These are phyloP conservation scores for Penicillium canariense DNA, from an alignment of 495 filamentous ascomycete genomes.

Conservation along the genomic window DNA sequence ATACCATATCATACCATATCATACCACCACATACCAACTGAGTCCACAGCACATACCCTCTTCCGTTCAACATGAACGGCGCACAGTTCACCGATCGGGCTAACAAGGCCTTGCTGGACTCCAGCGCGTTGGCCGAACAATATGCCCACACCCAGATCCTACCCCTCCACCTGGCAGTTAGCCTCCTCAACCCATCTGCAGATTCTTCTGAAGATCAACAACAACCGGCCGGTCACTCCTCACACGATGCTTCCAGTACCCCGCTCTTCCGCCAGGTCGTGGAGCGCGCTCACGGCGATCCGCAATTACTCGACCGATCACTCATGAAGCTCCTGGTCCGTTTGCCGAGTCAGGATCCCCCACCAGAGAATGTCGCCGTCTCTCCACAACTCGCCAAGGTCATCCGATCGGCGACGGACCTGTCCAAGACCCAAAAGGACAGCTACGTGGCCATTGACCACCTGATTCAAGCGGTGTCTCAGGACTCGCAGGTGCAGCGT, in stretches of 20 bases:
- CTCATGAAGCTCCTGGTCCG: slow-evolving; percentile 90
- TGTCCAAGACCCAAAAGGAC: slow-evolving; percentile 95
- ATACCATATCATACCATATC: slow-evolving; percentile 1
- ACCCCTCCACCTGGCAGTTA: slow-evolving; percentile 83
- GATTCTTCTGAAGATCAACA: slow-evolving; percentile 78
- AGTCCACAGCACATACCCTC: slow-evolving; percentile 2
- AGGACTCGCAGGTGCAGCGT: slow-evolving; percentile 71
- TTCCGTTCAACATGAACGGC: slow-evolving; percentile 40
- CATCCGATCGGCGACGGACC: slow-evolving; percentile 77
- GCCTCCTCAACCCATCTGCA: slow-evolving; percentile 78
- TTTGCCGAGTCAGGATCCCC: slow-evolving; percentile 88
- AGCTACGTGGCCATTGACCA: slow-evolving; percentile 92
- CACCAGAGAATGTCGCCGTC: slow-evolving; percentile 79
- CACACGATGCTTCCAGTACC: slow-evolving; percentile 52
- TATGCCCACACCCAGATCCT: slow-evolving; percentile 87
- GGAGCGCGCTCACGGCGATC: slow-evolving; percentile 89
- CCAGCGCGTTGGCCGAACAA: slow-evolving; percentile 76
- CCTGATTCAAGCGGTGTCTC: slow-evolving; percentile 76
- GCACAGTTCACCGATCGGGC: slow-evolving; percentile 87
- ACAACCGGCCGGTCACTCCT: slow-evolving; percentile 58
- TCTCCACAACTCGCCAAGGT: slow-evolving; percentile 78
- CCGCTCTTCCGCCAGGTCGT: slow-evolving; percentile 91
- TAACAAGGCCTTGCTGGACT: slow-evolving; percentile 81
- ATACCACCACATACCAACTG: slow-evolving; percentile 9
- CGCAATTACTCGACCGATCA: slow-evolving; percentile 79